These are phyloP conservation scores for Heracleum sosnowskyi DNA, from an alignment of 129 eudicot genomes.

Conservation along the genomic window DNA sequence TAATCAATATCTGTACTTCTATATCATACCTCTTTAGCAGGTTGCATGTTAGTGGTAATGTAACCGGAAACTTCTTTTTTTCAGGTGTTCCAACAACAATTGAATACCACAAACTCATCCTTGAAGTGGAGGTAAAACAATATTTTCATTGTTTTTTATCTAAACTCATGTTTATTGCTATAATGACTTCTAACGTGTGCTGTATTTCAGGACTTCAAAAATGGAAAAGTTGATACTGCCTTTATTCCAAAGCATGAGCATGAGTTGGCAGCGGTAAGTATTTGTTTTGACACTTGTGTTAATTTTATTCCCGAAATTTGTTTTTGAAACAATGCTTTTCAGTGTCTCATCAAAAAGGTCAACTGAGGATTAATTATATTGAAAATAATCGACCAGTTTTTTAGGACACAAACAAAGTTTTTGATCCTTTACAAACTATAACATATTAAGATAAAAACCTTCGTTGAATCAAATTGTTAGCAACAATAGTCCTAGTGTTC, in stretches of 20 bases:
- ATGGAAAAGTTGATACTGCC: slow-evolving; percentile 94
- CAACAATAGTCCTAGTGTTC: background rate
- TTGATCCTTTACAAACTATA: background rate
- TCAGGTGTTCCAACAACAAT: slow-evolving; percentile 98
- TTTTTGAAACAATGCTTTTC: background rate
- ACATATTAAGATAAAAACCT: background rate
- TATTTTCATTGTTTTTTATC: background rate
- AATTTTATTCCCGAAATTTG: background rate
- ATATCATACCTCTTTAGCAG: background rate
- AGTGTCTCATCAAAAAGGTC: background rate
- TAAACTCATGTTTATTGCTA: background rate
- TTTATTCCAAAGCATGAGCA: slow-evolving; percentile 95
- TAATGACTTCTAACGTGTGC: background rate
- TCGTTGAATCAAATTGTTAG: background rate
- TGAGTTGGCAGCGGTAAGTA: slow-evolving; percentile 74
- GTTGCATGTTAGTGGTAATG: background rate
- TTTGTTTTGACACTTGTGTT: background rate
- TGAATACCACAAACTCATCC: slow-evolving; percentile 94
- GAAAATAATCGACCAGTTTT: no score
- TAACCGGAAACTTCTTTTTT: slow-evolving; percentile 8
- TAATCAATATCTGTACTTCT: background rate
- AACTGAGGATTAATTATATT: background rate
- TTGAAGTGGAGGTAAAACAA: slow-evolving; percentile 67
- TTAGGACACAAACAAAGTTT: background rate
- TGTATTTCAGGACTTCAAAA: slow-evolving; percentile 69